Evolutionary conservation across 2,329 filamentous ascomycete species (phyloP).

Genomic region (Fusarium annulatum): DNA sequence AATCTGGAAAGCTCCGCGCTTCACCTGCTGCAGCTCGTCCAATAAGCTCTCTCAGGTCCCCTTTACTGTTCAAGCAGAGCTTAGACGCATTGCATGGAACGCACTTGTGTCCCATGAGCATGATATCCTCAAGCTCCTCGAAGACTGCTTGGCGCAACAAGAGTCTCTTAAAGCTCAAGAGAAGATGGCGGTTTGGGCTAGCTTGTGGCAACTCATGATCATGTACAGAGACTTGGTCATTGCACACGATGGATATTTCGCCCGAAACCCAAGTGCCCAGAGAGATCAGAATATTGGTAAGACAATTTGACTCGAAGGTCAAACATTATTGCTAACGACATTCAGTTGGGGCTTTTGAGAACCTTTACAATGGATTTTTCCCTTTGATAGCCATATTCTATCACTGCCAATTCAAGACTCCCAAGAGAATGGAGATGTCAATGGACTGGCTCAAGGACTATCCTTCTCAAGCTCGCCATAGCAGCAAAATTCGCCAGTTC

Average conservation of each 20-base stretch:
- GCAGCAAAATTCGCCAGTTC: conserved; percentile 44
- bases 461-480: conserved; percentile 41
- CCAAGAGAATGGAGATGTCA: conserved; percentile 54
- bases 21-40: conserved; percentile 54
- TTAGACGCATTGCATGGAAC: conserved; percentile 54
- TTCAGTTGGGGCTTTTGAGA: conserved; percentile 41
- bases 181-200: conserved; percentile 59
- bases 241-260: conserved; percentile 47
- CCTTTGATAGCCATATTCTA: conserved; percentile 55
- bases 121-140: conserved; percentile 55
- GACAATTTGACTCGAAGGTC: neutral
- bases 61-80: conserved; percentile 54
- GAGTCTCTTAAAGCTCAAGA: conserved; percentile 53
- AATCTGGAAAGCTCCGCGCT: conserved; percentile 58
- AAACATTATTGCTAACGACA: conserved; percentile 16
- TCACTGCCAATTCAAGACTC: conserved; percentile 55
- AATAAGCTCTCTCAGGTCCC: conserved; percentile 53
- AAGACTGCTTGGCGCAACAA: conserved; percentile 53
- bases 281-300: conserved; percentile 43
- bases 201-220: conserved; percentile 62
- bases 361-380: conserved; percentile 50
- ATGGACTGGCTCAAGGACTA: conserved; percentile 52
- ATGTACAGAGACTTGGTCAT: conserved; percentile 58
- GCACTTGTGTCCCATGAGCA: conserved; percentile 53
- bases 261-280: conserved; percentile 34